phyloP scores from a whole-genome alignment of 1,139 yeast genomes.

The Arxiozyma heterogenica region DNA sequence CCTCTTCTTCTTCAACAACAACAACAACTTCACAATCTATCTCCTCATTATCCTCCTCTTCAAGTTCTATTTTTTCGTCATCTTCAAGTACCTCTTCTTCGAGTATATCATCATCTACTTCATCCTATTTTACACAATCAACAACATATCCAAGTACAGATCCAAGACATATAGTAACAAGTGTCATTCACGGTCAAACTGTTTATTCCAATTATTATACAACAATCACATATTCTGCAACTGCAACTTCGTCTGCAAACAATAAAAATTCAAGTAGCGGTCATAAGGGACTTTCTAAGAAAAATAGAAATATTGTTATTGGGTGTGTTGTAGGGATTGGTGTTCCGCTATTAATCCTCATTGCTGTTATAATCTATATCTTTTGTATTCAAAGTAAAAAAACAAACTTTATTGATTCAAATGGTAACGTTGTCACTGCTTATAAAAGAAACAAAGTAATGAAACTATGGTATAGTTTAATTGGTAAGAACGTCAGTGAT shows the following conservation, averaged over 20 bases:
- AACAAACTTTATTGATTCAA: constrained; percentile 33
- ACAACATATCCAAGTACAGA: constrained; percentile 8
- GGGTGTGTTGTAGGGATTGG: constrained; percentile 42
- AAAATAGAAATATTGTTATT: constrained; percentile 38
- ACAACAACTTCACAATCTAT: constrained; percentile 22
- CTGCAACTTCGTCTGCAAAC: constrained; percentile 13
- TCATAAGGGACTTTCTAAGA: constrained; percentile 33
- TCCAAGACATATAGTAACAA: constrained; percentile 19
- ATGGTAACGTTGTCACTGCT: constrained; percentile 34
- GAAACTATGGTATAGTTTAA: constrained; percentile 23
- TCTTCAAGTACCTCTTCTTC: neutral
- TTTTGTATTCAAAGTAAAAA: constrained; percentile 27
- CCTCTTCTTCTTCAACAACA: constrained; percentile 6
- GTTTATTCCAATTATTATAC: constrained; percentile 29
- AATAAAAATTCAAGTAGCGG: constrained; percentile 23
- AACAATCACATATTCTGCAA: constrained; percentile 22
- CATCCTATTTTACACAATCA: constrained; percentile 16
- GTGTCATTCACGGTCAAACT: constrained; percentile 28
- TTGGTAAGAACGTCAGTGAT: constrained; percentile 22
- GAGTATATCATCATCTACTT: constrained; percentile 4
- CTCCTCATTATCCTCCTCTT: constrained; percentile 15
- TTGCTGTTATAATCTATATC: constrained; percentile 20
- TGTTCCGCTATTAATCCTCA: constrained; percentile 27
- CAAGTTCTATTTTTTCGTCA: constrained; percentile 12
- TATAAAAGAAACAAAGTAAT: constrained; percentile 25